Conservation (phyloP, 2,329 filamentous ascomycete genomes). For the Monilinia laxa region DNA sequence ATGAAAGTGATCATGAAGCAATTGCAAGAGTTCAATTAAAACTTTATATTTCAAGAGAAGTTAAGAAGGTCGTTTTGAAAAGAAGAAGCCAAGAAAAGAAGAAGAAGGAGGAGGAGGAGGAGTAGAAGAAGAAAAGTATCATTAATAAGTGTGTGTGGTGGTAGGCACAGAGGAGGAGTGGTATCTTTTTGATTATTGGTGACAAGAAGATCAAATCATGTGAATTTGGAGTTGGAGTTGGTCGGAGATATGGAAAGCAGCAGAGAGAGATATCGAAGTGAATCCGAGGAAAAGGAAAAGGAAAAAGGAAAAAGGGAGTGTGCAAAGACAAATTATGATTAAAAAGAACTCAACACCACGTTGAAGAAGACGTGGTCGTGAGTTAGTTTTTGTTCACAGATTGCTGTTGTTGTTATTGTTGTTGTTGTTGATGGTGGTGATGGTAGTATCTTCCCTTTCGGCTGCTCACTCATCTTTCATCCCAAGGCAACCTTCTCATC, state of each 20-base stretch:
- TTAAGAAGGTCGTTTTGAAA: not conserved
- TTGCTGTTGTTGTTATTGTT: not conserved
- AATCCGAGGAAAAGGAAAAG: not conserved
- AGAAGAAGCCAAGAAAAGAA: too few species aligned
- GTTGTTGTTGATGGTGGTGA: not conserved
- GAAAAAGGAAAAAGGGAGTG: too few species aligned
- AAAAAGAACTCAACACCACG: too few species aligned
- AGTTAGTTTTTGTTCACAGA: not conserved
- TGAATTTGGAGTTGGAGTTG: not conserved
- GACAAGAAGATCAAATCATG: not conserved
- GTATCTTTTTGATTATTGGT: not conserved
- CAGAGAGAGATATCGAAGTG: not conserved
- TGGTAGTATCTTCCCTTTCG: too few species aligned
- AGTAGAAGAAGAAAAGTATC: too few species aligned
- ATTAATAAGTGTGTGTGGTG: too few species aligned
- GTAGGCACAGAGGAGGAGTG: too few species aligned
- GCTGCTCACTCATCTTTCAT: not conserved
- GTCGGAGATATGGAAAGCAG: not conserved
- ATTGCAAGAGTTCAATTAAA: not conserved
- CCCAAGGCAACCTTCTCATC: too few species aligned
- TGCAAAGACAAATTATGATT: not conserved
- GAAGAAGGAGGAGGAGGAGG: too few species aligned
- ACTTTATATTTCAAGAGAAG: conserved; percentile 3
- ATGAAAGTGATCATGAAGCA: too few species aligned
- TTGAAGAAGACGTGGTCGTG: not conserved